phyloP scores from a whole-genome alignment of 2,329 filamentous ascomycete genomes.

The Drechslera avenae region DNA sequence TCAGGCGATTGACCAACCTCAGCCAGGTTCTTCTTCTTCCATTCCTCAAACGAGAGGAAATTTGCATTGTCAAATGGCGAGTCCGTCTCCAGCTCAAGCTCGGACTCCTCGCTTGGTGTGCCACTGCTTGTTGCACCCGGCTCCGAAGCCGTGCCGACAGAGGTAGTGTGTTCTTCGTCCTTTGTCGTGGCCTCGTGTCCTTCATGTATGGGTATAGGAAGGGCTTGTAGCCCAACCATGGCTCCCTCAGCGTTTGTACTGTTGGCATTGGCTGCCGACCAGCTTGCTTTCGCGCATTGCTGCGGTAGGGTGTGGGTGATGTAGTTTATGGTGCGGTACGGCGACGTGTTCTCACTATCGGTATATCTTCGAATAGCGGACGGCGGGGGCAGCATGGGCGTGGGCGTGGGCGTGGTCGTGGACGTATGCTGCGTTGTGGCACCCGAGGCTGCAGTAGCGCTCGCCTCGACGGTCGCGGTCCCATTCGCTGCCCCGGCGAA shows the following conservation, averaged over 20 bases:
- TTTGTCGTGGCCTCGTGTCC: conserved; percentile 11
- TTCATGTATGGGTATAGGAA: conserved; percentile 16
- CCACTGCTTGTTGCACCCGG: conserved; percentile 8
- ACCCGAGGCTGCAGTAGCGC: conserved; percentile 34
- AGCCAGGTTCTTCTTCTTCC: conserved; percentile 92
- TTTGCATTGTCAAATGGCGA: conserved; percentile 74
- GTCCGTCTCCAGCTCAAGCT: conserved; percentile 65
- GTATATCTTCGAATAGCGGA: conserved; percentile 27
- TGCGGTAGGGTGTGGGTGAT: conserved; percentile 79
- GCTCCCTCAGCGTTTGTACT: conserved; percentile 15
- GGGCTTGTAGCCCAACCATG: conserved; percentile 17
- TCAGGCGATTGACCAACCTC: conserved; percentile 80
- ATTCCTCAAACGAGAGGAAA: conserved; percentile 97
- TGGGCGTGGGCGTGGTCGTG: conserved; percentile 13
- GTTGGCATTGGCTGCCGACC: conserved; percentile 44
- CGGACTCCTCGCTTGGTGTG: conserved; percentile 36
- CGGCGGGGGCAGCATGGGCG: too few relatives aligned
- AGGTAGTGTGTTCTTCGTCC: conserved; percentile 5
- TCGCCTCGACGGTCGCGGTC: conserved; percentile 25
- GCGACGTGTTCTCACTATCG: conserved; percentile 51
- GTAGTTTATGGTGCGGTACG: conserved; percentile 73
- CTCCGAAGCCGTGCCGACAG: conserved; percentile 5
- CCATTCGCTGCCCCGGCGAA: conserved; percentile 42
- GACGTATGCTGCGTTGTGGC: conserved; percentile 23
- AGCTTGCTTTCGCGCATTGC: conserved; percentile 72